Conservation (phyloP, 257 asterid genomes). For the Misopates orontium region DNA sequence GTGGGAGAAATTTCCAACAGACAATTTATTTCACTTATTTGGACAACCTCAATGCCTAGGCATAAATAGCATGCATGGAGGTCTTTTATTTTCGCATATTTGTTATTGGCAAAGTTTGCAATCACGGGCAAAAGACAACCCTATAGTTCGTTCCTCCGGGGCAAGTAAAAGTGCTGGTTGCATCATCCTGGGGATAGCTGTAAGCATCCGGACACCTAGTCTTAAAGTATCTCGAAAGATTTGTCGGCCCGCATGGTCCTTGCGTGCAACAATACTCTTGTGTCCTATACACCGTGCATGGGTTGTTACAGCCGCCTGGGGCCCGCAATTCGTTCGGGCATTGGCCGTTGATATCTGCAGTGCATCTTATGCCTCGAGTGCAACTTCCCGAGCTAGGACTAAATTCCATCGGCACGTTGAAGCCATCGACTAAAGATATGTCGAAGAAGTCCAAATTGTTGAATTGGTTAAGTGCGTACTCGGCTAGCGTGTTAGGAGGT, state of each 20-base stretch:
- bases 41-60: no score
- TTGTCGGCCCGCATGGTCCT: slow-evolving; percentile 40
- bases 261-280: slow-evolving; percentile 40
- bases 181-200: slow-evolving; percentile 48
- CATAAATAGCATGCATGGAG: no score
- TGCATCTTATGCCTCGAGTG: slow-evolving; percentile 39
- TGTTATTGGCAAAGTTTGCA: no score
- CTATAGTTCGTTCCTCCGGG: slow-evolving; percentile 46
- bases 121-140: slow-evolving; percentile 54
- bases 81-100: no score
- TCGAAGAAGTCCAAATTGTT: slow-evolving; percentile 51
- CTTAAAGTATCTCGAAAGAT: slow-evolving; percentile 43
- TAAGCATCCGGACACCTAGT: slow-evolving; percentile 51
- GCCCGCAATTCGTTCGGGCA: slow-evolving; percentile 44
- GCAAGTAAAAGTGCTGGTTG: slow-evolving; percentile 50
- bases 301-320: slow-evolving; percentile 50
- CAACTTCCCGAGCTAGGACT: slow-evolving; percentile 35
- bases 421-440: slow-evolving; percentile 64
- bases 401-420: slow-evolving; percentile 57
- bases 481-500: slow-evolving; percentile 65
- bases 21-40: no score
- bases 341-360: slow-evolving; percentile 42
- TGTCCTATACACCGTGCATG: slow-evolving; percentile 43
- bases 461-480: slow-evolving; percentile 45
- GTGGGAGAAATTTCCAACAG: no score